Evolutionary conservation across 108 stramenopile species (phyloP).

Genomic region (Cyclotella distinguenda): DNA sequence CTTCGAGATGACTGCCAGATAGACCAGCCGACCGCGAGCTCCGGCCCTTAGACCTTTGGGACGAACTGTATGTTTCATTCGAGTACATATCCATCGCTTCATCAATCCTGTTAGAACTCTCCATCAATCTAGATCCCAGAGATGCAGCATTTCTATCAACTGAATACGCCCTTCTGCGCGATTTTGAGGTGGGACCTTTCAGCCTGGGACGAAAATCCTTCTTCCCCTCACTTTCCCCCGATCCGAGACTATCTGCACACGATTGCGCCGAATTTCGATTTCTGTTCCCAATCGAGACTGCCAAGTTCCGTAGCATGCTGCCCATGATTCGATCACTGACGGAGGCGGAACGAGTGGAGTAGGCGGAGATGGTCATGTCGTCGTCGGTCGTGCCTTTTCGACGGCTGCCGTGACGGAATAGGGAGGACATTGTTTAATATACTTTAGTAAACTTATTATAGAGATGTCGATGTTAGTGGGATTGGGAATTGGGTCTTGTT

Average conservation of each 20-base stretch:
- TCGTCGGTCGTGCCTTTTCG: conserved; percentile 16
- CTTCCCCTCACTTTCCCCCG: not conserved
- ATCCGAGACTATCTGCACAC: not conserved
- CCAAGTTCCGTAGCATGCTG: conserved; percentile 28
- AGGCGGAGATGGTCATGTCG: conserved; percentile 17
- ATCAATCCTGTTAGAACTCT: not conserved
- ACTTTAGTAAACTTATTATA: not conserved
- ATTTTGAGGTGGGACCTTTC: no score
- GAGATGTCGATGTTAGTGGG: not conserved
- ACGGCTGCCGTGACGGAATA: conserved; percentile 7
- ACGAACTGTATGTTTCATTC: conserved; percentile 13
- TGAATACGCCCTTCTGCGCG: not conserved
- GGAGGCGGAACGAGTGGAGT: conserved; percentile 11
- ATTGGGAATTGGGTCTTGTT: not conserved
- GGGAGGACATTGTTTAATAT: not conserved
- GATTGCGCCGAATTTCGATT: not conserved
- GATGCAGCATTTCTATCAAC: not conserved
- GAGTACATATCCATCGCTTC: conserved; percentile 26
- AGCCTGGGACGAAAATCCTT: no score
- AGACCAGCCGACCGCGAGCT: conserved; percentile 14
- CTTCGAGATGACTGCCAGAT: not conserved
- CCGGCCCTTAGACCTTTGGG: conserved; percentile 5
- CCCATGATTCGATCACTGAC: conserved; percentile 40
- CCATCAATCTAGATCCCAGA: not conserved
- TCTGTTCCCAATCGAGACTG: conserved; percentile 9